Conservation (phyloP, 2,329 filamentous ascomycete species). For the Sporothrix brasiliensis region DNA sequence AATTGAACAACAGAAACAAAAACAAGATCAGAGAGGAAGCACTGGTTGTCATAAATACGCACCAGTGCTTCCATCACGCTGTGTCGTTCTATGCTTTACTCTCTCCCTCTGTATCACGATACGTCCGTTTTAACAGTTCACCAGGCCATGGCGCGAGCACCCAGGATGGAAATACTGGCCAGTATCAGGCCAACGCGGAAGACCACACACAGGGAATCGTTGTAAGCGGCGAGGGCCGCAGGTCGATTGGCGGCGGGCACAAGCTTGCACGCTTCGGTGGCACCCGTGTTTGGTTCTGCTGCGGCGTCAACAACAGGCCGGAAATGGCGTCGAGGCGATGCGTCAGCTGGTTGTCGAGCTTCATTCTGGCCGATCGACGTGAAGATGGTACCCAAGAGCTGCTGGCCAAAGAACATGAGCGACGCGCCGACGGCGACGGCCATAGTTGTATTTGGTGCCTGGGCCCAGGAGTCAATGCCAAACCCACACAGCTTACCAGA, state of each 20-base stretch:
- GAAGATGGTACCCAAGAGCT: slow-evolving; percentile 33
- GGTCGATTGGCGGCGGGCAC: slow-evolving; percentile 1
- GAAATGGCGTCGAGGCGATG: slow-evolving; percentile 17
- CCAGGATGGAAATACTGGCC: slow-evolving; percentile 53
- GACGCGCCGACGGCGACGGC: slow-evolving; percentile 49
- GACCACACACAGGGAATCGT: slow-evolving; percentile 54
- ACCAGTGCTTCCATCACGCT: background rate
- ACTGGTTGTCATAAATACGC: too few relatives aligned
- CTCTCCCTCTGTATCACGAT: background rate
- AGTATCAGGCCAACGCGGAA: slow-evolving; percentile 60
- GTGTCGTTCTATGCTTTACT: background rate
- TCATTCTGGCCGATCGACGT: slow-evolving; percentile 33
- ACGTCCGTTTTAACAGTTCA: slow-evolving; percentile 39
- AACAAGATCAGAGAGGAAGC: background rate
- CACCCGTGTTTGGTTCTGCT: slow-evolving; percentile 28
- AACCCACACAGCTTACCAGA: slow-evolving; percentile 50
- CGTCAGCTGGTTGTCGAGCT: slow-evolving; percentile 33
- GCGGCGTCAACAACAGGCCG: background rate
- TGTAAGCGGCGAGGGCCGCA: slow-evolving; percentile 52
- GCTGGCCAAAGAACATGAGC: slow-evolving; percentile 48
- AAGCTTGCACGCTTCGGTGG: slow-evolving; percentile 25
- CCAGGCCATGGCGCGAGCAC: slow-evolving; percentile 60
- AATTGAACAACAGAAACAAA: background rate
- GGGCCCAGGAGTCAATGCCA: slow-evolving; percentile 50
- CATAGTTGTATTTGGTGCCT: slow-evolving; percentile 52